Evolutionary conservation across 495 filamentous ascomycete species (phyloP), one percentile per base, ranked within the genome.

Genomic region (Penicillium nucicola): DNA sequence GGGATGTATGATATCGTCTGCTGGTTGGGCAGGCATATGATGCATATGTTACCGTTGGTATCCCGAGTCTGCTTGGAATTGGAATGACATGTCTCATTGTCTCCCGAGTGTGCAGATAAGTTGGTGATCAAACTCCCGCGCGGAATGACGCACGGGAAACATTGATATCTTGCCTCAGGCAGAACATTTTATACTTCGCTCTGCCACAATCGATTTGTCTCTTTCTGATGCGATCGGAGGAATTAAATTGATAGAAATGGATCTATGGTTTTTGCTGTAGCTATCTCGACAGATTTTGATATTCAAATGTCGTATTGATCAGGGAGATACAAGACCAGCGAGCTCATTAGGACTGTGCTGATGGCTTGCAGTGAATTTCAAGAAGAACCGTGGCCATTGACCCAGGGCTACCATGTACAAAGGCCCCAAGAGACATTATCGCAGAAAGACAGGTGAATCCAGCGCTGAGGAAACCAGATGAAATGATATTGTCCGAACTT

Each of bases 21-120:
- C 14, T 52, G 20, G 8, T 52, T 42, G 33, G 14, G 43, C 45
- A 46, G 45, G 49, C 17, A 18, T 23, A 33, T 56, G n/a, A 3
- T 5, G 9, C 34, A 6, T 5, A 33, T 8, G 14, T 13, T 14
- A 42, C 23, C 20, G 45, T 7, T 13, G 19, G 7, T 15, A 17
- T 39, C 12, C 34, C 48, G 25, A 33, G 11, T 31, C 34, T 34
- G 18, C 35, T 53, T 18, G 44, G n/a, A 18, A 38, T 42, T 34
- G 42, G 20, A 43, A 45, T 41, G 22, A 50, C 51, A 58, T 50
- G 38, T 56, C 48, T 52, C 66, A 69, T 69, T 23, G 48, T 63
- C 20, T 12, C 41, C 35, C 13, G 23, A 10, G 19, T 45, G 36
- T 34, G 43, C 33, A 36, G 39, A 34, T 40, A 30, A 34, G 50